Conservation (phyloP, 2,329 filamentous ascomycete genomes). For the Xylariaceae sp. region DNA sequence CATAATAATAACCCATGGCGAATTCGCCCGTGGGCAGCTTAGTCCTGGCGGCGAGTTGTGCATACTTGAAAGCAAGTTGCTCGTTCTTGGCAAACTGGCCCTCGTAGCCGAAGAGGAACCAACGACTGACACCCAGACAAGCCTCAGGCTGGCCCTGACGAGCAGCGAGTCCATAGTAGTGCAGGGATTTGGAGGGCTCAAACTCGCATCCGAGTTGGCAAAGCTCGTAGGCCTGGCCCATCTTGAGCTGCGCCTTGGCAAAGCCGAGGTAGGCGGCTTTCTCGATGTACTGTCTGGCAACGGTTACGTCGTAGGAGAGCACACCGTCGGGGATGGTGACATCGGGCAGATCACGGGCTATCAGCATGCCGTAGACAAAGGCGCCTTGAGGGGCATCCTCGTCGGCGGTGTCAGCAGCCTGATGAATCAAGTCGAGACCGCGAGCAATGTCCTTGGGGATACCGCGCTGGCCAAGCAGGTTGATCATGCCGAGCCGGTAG, state of each 20-base stretch:
- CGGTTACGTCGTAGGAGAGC: conserved; percentile 66
- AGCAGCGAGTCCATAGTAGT: conserved; percentile 92
- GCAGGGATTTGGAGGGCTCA: conserved; percentile 83
- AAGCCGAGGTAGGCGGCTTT: conserved; percentile 96
- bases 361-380: conserved; percentile 92
- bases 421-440: conserved; percentile 77
- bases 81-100: conserved; percentile 93
- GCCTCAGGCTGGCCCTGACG: conserved; percentile 91
- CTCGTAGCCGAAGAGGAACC: conserved; percentile 96
- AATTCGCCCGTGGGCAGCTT: conserved; percentile 91
- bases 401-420: conserved; percentile 81
- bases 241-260: conserved; percentile 92
- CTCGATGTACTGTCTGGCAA: conserved; percentile 83
- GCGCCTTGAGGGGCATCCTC: conserved; percentile 96
- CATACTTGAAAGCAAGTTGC: conserved; percentile 86
- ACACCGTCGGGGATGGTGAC: conserved; percentile 70
- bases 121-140: conserved; percentile 94
- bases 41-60: conserved; percentile 75
- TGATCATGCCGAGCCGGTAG: conserved; percentile 95
- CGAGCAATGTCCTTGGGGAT: conserved; percentile 74
- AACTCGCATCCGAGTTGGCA: conserved; percentile 94
- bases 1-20: conserved; percentile 94
- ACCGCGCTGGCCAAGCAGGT: conserved; percentile 86
- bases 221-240: conserved; percentile 93
- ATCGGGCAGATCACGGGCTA: conserved; percentile 86